Percentiles rank a stretch among this genome's conserved stretches.
These are phyloP conservation scores for Pseudocercospora pini-densiflorae DNA, from an alignment of 2,329 filamentous ascomycete species.

Conservation along the genomic window DNA sequence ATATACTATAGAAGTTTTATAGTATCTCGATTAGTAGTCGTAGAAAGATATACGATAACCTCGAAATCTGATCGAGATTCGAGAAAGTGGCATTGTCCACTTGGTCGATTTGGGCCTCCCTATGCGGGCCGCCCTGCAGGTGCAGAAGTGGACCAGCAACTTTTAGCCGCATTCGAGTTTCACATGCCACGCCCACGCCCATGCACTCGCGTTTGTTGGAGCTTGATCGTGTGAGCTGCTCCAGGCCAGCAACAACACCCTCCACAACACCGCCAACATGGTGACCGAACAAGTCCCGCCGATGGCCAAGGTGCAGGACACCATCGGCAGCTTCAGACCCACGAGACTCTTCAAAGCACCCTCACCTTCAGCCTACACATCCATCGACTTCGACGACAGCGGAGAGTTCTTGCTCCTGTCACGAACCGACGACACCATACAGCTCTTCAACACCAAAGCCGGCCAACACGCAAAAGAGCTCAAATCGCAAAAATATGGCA, in stretches of 20 bases:
- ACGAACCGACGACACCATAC: constrained; percentile 91
- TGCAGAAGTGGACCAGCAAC: neutral
- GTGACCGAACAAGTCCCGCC: constrained; percentile 36
- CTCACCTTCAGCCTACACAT: constrained; percentile 71
- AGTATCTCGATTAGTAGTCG: too few relatives aligned
- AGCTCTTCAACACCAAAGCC: constrained; percentile 92
- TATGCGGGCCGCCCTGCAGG: too few relatives aligned
- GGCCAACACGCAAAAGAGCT: constrained; percentile 87
- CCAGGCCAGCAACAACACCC: neutral
- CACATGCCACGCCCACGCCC: neutral
- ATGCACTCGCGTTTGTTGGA: neutral
- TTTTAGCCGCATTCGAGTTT: neutral
- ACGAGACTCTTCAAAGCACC: constrained; percentile 58
- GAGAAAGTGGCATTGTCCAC: too few relatives aligned
- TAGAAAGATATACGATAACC: too few relatives aligned
- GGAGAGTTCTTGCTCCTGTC: constrained; percentile 91
- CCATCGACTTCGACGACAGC: constrained; percentile 94
- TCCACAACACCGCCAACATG: constrained; percentile 23
- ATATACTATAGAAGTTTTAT: too few relatives aligned
- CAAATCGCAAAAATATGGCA: constrained; percentile 95
- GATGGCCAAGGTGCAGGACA: constrained; percentile 69
- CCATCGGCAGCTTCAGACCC: constrained; percentile 77
- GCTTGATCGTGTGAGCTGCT: neutral
- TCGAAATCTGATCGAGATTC: too few relatives aligned
- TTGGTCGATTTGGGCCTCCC: too few relatives aligned